phyloP scores from a whole-genome alignment of 257 asterid genomes.

The Solanum bulbocastanum region DNA sequence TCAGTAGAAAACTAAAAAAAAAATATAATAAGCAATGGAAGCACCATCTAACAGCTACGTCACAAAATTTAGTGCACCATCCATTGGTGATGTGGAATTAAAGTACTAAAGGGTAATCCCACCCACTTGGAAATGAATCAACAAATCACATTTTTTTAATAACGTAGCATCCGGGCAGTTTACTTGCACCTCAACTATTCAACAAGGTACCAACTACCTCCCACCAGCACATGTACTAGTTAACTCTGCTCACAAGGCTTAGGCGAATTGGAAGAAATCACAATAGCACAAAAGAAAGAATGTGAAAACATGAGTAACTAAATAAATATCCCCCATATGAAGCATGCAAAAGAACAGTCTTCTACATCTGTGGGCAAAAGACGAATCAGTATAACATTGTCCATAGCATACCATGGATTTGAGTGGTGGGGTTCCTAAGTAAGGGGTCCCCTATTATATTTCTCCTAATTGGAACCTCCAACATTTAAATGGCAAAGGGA shows the following conservation, averaged over 20 bases:
- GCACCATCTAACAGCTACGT: background rate
- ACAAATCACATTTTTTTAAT: background rate
- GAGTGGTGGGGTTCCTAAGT: background rate
- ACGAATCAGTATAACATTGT: background rate
- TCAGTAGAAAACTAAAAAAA: background rate
- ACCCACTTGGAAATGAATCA: background rate
- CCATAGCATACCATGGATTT: background rate
- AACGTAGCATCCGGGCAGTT: background rate
- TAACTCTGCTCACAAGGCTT: background rate
- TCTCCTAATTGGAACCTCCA: background rate
- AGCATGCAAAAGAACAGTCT: background rate
- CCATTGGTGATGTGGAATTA: background rate
- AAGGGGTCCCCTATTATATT: background rate
- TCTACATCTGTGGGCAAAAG: background rate
- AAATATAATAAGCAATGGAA: background rate
- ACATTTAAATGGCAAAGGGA: slow-evolving; percentile 1
- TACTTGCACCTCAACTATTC: background rate
- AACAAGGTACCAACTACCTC: background rate
- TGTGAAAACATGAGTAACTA: background rate
- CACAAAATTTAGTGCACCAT: background rate
- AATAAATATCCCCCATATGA: background rate
- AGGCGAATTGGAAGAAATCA: background rate
- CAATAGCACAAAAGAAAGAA: background rate
- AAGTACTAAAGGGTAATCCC: background rate
- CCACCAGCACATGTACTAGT: background rate